Conservation (phyloP, 2,329 filamentous ascomycete species). For the Coniella vitis region DNA sequence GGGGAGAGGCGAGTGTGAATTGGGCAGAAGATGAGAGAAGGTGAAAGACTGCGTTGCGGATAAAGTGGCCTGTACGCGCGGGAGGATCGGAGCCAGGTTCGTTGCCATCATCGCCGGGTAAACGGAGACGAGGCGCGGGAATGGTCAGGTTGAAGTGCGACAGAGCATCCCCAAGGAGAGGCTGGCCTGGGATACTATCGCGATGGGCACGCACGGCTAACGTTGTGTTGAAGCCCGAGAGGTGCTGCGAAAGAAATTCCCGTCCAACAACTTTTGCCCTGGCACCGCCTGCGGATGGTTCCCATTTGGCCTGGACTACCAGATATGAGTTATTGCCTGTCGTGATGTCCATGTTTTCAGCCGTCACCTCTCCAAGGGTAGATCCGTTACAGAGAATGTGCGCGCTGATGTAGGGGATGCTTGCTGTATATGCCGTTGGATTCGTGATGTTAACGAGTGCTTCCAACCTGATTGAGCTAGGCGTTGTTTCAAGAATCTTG, state of each 20-base stretch:
- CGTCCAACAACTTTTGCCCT: constrained; percentile 56
- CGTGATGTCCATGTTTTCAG: constrained; percentile 54
- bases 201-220: constrained; percentile 67
- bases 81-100: constrained; percentile 19
- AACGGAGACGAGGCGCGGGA: constrained; percentile 59
- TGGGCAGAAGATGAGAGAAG: constrained; percentile 78
- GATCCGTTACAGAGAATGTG: constrained; percentile 68
- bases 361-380: constrained; percentile 67
- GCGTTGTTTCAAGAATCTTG: constrained; percentile 64
- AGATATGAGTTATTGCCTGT: constrained; percentile 68
- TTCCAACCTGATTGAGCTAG: constrained; percentile 62
- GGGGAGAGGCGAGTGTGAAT: constrained; percentile 75
- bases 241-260: constrained; percentile 73
- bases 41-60: constrained; percentile 81
- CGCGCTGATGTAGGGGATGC: constrained; percentile 73
- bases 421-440: constrained; percentile 77
- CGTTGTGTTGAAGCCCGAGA: constrained; percentile 82
- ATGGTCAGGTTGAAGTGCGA: constrained; percentile 66
- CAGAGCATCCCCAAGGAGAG: constrained; percentile 64
- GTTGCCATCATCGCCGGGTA: constrained; percentile 42
- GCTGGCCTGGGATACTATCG: constrained; percentile 66
- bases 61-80: constrained; percentile 53
- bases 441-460: constrained; percentile 80
- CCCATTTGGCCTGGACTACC: constrained; percentile 64
- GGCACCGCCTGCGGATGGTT: constrained; percentile 60